Conservation (phyloP, 1,139 yeast genomes). For the Trichomonascaceae sp. region DNA sequence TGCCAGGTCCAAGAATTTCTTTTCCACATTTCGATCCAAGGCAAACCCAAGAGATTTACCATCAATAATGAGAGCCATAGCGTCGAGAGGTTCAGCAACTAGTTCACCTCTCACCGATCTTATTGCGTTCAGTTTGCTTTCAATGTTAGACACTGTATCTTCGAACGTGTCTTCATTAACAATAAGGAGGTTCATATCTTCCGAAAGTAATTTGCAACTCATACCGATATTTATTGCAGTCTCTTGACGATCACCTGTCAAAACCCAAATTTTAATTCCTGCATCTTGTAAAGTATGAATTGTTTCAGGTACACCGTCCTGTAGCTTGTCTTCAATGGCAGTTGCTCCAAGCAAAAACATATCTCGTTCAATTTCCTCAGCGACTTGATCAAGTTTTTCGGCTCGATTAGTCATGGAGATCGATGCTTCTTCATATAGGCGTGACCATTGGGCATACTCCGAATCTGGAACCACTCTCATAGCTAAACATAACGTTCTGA, state of each 20-base stretch:
- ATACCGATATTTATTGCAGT: conserved; percentile 99
- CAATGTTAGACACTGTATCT: conserved; percentile 64
- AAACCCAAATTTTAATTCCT: conserved; percentile 94
- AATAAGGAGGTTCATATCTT: conserved; percentile 89
- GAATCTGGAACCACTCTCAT: conserved; percentile 71
- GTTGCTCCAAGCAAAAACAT: conserved; percentile 89
- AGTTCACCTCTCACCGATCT: conserved; percentile 56
- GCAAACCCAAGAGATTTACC: conserved; percentile 88
- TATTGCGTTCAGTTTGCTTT: conserved; percentile 72
- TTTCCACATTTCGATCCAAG: conserved; percentile 73
- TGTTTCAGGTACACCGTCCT: conserved; percentile 98
- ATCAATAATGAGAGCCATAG: conserved; percentile 86
- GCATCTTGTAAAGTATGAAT: conserved; percentile 93
- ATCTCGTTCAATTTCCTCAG: conserved; percentile 76
- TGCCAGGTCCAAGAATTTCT: conserved; percentile 71
- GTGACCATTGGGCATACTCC: conserved; percentile 64
- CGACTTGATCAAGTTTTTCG: conserved; percentile 72
- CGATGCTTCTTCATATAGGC: conserved; percentile 67
- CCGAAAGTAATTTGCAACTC: conserved; percentile 91
- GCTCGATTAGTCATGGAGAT: conserved; percentile 72
- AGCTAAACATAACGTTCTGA: conserved; percentile 91
- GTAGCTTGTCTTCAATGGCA: conserved; percentile 95
- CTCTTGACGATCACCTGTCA: conserved; percentile 97
- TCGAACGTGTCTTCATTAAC: conserved; percentile 80
- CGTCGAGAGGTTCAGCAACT: conserved; percentile 43